A percentile compares a stretch with the other conserved stretches of the same genome.
Evolutionary conservation across 306 rosid species (phyloP).

Genomic region (Vicia faba): DNA sequence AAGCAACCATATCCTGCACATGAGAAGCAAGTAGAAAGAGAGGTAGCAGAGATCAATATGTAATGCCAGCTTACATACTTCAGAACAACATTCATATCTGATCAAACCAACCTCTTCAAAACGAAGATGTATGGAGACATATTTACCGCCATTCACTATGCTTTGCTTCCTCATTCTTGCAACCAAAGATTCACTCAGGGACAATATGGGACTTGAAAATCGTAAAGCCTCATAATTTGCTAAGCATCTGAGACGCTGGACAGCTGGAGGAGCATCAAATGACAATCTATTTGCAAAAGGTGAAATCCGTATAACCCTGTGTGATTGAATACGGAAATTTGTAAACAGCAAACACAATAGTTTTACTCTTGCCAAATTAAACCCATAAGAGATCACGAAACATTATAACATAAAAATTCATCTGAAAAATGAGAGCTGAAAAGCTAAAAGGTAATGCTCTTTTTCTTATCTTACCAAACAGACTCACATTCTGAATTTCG

Average conservation of each 20-base stretch:
- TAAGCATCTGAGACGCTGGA: slow-evolving; percentile 88
- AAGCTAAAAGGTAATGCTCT: no score
- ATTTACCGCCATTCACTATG: slow-evolving; percentile 85
- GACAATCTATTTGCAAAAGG: slow-evolving; percentile 98
- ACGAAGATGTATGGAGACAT: slow-evolving; percentile 94
- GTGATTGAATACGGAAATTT: slow-evolving; percentile 18
- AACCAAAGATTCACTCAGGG: slow-evolving; percentile 76
- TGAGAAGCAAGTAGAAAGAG: slow-evolving; percentile 24
- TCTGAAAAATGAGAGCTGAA: neutral
- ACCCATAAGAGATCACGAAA: slow-evolving; percentile 23
- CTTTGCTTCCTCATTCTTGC: slow-evolving; percentile 70
- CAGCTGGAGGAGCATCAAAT: slow-evolving; percentile 92
- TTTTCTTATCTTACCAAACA: no score
- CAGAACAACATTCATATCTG: slow-evolving; percentile 22
- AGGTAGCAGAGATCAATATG: slow-evolving; percentile 32
- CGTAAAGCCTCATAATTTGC: slow-evolving; percentile 89
- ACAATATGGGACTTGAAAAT: slow-evolving; percentile 69
- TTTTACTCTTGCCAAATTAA: slow-evolving; percentile 27
- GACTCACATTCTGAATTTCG: neutral
- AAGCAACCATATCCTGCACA: slow-evolving; percentile 97
- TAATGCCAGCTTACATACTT: slow-evolving; percentile 17
- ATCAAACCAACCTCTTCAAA: slow-evolving; percentile 85
- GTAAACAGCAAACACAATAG: slow-evolving; percentile 1
- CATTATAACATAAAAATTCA: slow-evolving; percentile 2
- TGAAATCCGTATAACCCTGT: slow-evolving; percentile 94